Percentiles rank a stretch among this genome's conserved stretches.
phyloP scores from a whole-genome alignment of 2,329 filamentous ascomycete genomes.

The Colletotrichum lini region DNA sequence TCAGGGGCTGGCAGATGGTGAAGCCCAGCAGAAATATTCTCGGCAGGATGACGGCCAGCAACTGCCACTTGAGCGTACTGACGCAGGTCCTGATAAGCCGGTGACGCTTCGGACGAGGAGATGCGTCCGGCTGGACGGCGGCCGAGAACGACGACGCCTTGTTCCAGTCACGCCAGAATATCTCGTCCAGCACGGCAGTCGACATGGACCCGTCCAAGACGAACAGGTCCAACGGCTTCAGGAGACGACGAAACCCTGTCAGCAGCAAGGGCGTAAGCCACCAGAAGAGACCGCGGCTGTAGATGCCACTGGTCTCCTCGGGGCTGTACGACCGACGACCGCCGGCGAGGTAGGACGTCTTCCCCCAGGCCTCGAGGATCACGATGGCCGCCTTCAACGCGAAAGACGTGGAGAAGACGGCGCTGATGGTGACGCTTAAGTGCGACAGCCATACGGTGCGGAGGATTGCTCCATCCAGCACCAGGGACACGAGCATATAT shows the following conservation, averaged over 20 bases:
- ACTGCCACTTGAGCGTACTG: constrained; percentile 48
- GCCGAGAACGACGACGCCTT: constrained; percentile 44
- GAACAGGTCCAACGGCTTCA: constrained; percentile 53
- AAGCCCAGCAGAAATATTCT: constrained; percentile 53
- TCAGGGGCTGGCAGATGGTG: constrained; percentile 55
- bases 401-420: constrained; percentile 54
- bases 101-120: constrained; percentile 31
- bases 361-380: constrained; percentile 57
- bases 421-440: constrained; percentile 46
- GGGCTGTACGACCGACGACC: constrained; percentile 51
- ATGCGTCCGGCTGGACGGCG: constrained; percentile 1
- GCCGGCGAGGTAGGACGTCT: constrained; percentile 51
- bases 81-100: constrained; percentile 49
- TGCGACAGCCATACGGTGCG: constrained; percentile 53
- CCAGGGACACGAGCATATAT: constrained; percentile 51
- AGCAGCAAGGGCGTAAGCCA: constrained; percentile 54
- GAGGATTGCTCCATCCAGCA: constrained; percentile 53
- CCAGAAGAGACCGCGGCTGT: constrained; percentile 55
- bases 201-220: constrained; percentile 50
- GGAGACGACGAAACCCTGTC: constrained; percentile 51
- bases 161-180: constrained; percentile 51
- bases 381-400: constrained; percentile 54
- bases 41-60: constrained; percentile 51
- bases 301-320: constrained; percentile 54
- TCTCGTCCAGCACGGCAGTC: constrained; percentile 48